phyloP scores from a whole-genome alignment of 805 yeast species.

The Metschnikowia bowlesiae region DNA sequence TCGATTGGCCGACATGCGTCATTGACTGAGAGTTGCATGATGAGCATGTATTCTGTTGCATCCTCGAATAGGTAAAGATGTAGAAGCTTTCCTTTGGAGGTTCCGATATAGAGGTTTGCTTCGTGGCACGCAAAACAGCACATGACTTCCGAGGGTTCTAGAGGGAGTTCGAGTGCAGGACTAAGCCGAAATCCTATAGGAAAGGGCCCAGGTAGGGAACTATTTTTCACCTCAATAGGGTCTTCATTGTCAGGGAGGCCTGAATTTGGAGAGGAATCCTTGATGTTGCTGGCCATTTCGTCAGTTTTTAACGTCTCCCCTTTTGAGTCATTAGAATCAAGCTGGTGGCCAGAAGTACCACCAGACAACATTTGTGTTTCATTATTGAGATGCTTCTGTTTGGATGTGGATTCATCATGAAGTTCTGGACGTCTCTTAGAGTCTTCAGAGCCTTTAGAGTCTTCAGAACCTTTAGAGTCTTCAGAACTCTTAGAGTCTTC shows the following conservation, averaged over 20 bases:
- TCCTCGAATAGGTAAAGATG: conserved; percentile 40
- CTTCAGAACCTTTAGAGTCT: background rate
- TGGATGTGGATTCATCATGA: too few relatives aligned
- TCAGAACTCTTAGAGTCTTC: background rate
- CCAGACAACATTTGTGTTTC: too few relatives aligned
- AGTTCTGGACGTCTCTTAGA: too few relatives aligned
- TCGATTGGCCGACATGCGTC: conserved; percentile 11
- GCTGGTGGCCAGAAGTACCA: too few relatives aligned
- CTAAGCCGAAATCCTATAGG: conserved; percentile 10
- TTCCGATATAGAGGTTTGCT: conserved; percentile 36
- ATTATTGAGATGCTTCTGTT: too few relatives aligned
- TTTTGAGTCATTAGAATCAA: background rate
- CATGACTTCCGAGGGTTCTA: conserved; percentile 10
- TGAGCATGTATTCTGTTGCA: conserved; percentile 30
- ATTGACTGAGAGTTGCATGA: conserved; percentile 20
- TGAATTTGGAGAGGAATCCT: background rate
- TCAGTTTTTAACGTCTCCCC: background rate
- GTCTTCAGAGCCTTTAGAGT: background rate
- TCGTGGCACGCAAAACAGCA: conserved; percentile 21
- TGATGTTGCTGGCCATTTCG: background rate
- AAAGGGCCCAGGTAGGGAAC: background rate
- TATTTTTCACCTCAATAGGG: background rate
- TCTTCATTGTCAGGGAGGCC: background rate
- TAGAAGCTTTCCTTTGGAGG: conserved; percentile 31
- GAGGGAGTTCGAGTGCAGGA: conserved; percentile 8